These are phyloP conservation scores for Erythrobasidium yunnanense DNA, from an alignment of 768 basidiomycete genomes.

Conservation along the genomic window DNA sequence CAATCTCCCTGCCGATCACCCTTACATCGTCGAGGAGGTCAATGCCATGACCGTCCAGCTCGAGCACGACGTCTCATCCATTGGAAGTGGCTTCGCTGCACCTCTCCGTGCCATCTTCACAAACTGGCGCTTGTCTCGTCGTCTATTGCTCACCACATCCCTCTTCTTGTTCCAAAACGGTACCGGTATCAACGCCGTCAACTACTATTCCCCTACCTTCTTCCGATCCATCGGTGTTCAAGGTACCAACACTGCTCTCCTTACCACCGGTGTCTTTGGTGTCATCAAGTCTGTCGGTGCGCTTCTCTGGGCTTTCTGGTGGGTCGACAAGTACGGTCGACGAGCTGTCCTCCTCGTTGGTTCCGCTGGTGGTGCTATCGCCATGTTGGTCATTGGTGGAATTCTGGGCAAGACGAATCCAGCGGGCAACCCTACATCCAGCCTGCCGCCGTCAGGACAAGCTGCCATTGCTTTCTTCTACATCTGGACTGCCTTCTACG, in stretches of 20 bases:
- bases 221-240: conserved; percentile 45
- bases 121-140: conserved; percentile 17
- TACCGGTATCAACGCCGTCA: conserved; percentile 42
- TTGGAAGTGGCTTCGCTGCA: conserved; percentile 17
- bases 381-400: conserved; percentile 17
- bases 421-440: neutral
- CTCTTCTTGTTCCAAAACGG: conserved; percentile 46
- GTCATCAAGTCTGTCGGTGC: conserved; percentile 44
- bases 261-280: conserved; percentile 47
- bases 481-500: conserved; percentile 38
- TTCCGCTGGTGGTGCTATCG: conserved; percentile 23
- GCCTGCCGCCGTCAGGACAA: conserved; percentile 31
- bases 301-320: conserved; percentile 41
- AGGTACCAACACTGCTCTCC: conserved; percentile 29
- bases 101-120: conserved; percentile 5
- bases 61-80: conserved; percentile 12
- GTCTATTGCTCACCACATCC: conserved; percentile 42
- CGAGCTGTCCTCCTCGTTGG: conserved; percentile 21
- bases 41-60: conserved; percentile 13
- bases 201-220: conserved; percentile 46
- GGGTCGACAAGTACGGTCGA: conserved; percentile 25
- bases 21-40: conserved; percentile 22
- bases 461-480: conserved; percentile 39
- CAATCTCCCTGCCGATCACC: conserved; percentile 37
- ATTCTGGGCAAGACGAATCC: conserved; percentile 19